Evolutionary conservation across 2,329 filamentous ascomycete genomes (phyloP).

Genomic region (Teratosphaeria gauchensis): DNA sequence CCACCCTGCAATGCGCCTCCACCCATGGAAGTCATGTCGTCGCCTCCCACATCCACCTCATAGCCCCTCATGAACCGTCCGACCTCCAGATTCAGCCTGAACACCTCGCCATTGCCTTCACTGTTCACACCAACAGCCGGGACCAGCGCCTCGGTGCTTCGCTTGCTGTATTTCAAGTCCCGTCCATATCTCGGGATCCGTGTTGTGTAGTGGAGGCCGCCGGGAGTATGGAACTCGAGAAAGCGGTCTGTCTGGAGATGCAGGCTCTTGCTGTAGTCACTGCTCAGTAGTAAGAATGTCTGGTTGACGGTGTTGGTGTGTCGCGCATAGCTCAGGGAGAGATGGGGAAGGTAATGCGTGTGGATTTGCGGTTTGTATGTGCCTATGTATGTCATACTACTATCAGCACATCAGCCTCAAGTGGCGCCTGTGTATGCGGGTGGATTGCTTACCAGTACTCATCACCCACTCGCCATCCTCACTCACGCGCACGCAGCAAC

Average conservation of each 20-base stretch:
- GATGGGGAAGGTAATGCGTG: slow-evolving; percentile 85
- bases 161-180: slow-evolving; percentile 74
- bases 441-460: slow-evolving; percentile 61
- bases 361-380: slow-evolving; percentile 78
- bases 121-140: slow-evolving; percentile 79
- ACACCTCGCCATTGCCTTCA: slow-evolving; percentile 85
- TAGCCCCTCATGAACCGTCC: slow-evolving; percentile 93
- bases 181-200: slow-evolving; percentile 86
- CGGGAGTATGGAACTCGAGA: slow-evolving; percentile 85
- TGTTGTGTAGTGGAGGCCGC: slow-evolving; percentile 79
- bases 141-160: slow-evolving; percentile 74
- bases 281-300: slow-evolving; percentile 78
- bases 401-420: background rate
- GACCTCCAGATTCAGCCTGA: slow-evolving; percentile 79
- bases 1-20: slow-evolving; percentile 76
- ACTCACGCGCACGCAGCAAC: slow-evolving; percentile 76
- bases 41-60: slow-evolving; percentile 78
- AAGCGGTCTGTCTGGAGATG: slow-evolving; percentile 87
- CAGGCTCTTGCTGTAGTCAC: slow-evolving; percentile 87
- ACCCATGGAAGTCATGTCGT: slow-evolving; percentile 57
- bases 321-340: slow-evolving; percentile 85
- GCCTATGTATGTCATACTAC: slow-evolving; percentile 28
- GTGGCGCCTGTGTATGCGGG: slow-evolving; percentile 13
- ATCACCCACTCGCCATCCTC: slow-evolving; percentile 97
- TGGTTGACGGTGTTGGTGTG: slow-evolving; percentile 89